Conservation (phyloP, 1,284 basidiomycete species). For the Cryptococcus hybrid region DNA sequence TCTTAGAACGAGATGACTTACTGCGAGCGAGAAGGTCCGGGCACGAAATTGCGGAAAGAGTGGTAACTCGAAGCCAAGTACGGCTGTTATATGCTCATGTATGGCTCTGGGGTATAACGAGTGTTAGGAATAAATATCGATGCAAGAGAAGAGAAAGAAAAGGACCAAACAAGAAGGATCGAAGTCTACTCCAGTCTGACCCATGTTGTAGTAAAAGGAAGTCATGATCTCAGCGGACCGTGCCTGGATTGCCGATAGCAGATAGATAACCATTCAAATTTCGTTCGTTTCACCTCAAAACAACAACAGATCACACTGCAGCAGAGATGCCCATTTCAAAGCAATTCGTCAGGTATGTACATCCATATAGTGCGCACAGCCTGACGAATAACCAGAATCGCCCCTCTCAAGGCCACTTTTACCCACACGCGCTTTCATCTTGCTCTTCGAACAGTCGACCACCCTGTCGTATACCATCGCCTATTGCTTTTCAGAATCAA, state of each 20-base stretch:
- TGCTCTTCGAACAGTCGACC: conserved; percentile 63
- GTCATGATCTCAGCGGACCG: not conserved
- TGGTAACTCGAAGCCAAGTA: not conserved
- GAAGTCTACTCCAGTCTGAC: too few relatives aligned
- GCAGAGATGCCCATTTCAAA: not conserved
- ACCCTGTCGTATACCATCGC: conserved; percentile 60
- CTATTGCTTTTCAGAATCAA: conserved; percentile 67
- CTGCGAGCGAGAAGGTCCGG: not conserved
- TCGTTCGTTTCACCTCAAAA: not conserved
- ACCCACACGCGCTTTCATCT: conserved; percentile 68
- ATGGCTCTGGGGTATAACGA: not conserved
- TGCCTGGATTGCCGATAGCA: not conserved
- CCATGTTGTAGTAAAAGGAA: too few relatives aligned
- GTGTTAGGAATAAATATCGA: too few relatives aligned
- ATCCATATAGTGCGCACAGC: conserved; percentile 19
- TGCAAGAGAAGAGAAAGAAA: too few relatives aligned
- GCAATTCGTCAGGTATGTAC: not conserved
- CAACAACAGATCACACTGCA: not conserved
- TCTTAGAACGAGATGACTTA: not conserved
- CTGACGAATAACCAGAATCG: conserved; percentile 53
- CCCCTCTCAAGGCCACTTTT: conserved; percentile 55
- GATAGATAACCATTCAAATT: not conserved
- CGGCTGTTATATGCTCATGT: not conserved
- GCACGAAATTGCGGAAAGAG: not conserved
- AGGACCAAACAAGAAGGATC: too few relatives aligned